Base-by-base conservation (phyloP, 2,329 filamentous ascomycete species). In the Fusarium abutilonis region DNA sequence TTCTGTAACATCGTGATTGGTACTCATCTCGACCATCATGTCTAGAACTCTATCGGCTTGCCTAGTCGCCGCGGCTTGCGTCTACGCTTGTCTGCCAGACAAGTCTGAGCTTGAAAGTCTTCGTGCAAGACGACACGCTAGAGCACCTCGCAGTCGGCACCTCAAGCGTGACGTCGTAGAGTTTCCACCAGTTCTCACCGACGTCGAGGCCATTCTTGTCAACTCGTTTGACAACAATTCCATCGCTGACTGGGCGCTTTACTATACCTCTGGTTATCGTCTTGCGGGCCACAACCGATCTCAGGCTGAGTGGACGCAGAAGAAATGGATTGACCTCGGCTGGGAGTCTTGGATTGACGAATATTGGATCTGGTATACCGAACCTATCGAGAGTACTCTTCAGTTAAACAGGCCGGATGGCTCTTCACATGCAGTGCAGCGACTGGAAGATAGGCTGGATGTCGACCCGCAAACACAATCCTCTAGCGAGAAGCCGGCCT, bases 361-460 rank as follows among this genome's bases (percentile, higher is more conserved):
- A 41, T 67, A 67, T 13, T 66, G 60, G 60, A 64, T 66, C 1
- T 64, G 50, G 15, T 67, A 66, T 1, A 67, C 63, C 1, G 64
- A 66, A 0, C 64, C 64, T 0, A 58, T 58, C 8, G 63, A 67
- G 21, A 67, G 56, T n/a, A 64, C 63, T 0, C 29, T 67, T 1
- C 64, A 23, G 4, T n/a, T 67, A 9, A 64, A 56, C 10, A 39
- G 60, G 0, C 44, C 60, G 5, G 64, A 67, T 29, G 64, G 64
- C 0, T 53, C 42, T 3, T 35, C 44, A 0, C 56, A 66, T 32
- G 42, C 56, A 4, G 64, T 61, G 0, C 64, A 64, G 29, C 43
- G 64, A 10, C n/a, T 64, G 7, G 62, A 64, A n/a, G 61, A 64
- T 29, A 29, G 34, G 1, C 31, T 64, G n/a, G 62, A 64, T 2